Evolutionary conservation across 2,329 filamentous ascomycete genomes (phyloP), one percentile per base, ranked within the genome.

Genomic region (Colletotrichum cereale): DNA sequence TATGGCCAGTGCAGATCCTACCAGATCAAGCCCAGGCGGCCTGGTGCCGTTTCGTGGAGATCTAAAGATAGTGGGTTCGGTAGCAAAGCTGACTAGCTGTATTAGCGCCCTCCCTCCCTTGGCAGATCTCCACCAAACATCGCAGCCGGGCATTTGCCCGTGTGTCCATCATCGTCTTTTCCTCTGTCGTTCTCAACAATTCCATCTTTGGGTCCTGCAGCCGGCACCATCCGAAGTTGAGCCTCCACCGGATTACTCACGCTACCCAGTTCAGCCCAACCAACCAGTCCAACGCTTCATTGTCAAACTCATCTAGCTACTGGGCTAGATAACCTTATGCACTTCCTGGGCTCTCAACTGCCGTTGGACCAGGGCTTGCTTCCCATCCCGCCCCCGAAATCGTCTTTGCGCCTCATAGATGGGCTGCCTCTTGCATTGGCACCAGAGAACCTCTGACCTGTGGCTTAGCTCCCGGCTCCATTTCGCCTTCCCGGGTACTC

Each of bases 31-130:
- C 53, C 61, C 52, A 65, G 44, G 14, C n/a, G 42, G 61, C 61
- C 34, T 52, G 60, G 66, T 38, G 38, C 36, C 40, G 26, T 52
- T 69, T 44, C 61, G 44, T 66, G 67, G 62, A 58, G 62, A 60
- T 70, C 53, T 66, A 70, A 66, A 66, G 40, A 66, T 70, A 66
- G 61, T 60, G 67, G 67, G 47, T 48, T 69, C 29, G 26, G 31
- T 12, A 36, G 44, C 31, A 42, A 16, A 47, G 26, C 40, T 47
- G 11, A 5, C 57, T 58, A 58, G 16, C n/a, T 42, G 1, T n/a
- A 58, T 26, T n/a, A 34, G 24, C 12, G 14, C 24, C 38, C 7
- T 26, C 29, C 31, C 34, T 34, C 34, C 24, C 24, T 50, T 31
- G 31, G 18, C 44, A n/a, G 38, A 24, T 56, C 61, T 34, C 26